Percentiles rank a stretch among this genome's conserved stretches.
Evolutionary conservation across 139 green algal species (phyloP).

Genomic region (Volvox reticuliferus): DNA sequence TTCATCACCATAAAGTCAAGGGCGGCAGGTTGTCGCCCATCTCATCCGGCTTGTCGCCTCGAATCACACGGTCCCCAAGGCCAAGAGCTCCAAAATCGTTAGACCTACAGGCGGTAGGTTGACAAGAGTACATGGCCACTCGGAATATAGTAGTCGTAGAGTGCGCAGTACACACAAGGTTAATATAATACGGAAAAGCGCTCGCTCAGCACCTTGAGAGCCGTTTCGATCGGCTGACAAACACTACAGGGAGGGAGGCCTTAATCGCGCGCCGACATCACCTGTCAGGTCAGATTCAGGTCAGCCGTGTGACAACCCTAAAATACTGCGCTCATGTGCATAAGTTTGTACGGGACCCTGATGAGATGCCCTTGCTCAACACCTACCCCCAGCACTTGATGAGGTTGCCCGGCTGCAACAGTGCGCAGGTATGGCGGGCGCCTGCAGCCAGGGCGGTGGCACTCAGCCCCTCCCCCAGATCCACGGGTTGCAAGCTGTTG

Average conservation of each 20-base stretch:
- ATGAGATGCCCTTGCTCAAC: background rate
- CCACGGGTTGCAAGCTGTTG: background rate
- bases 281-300: background rate
- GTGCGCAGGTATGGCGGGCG: background rate
- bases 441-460: background rate
- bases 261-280: too few relatives aligned
- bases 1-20: background rate
- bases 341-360: background rate
- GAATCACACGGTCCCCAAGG: background rate
- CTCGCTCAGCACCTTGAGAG: too few relatives aligned
- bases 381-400: conserved; percentile 26
- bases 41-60: background rate
- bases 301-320: background rate
- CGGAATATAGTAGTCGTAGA: background rate
- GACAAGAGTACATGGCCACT: too few relatives aligned
- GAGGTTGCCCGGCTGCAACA: conserved; percentile 14
- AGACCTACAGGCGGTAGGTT: background rate
- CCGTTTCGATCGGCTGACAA: background rate
- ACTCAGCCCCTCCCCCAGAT: background rate
- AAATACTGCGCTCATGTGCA: background rate
- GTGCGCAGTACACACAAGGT: background rate
- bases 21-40: conserved; percentile 7
- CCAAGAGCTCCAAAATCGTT: background rate
- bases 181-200: background rate
- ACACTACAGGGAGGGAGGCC: too few relatives aligned